phyloP scores from a whole-genome alignment of 2,329 filamentous ascomycete genomes.

The Curvularia sp. region DNA sequence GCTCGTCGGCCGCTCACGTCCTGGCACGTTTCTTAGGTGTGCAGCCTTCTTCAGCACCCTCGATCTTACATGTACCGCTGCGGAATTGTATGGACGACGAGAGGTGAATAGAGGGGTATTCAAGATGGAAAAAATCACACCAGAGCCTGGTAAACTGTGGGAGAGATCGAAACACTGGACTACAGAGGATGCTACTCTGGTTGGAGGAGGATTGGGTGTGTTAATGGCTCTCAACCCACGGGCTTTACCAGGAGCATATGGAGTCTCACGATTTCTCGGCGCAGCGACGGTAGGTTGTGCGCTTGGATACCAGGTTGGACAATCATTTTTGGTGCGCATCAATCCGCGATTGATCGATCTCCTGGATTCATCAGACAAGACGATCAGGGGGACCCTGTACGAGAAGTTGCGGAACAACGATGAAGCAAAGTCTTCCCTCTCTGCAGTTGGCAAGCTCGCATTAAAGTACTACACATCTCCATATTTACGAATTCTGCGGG shows the following conservation, averaged over 20 bases:
- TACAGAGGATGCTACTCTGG: slow-evolving; percentile 23
- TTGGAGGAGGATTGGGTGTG: slow-evolving; percentile 24
- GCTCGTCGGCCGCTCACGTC: slow-evolving; percentile 24
- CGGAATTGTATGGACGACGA: slow-evolving; percentile 20
- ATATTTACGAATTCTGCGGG: slow-evolving; percentile 1
- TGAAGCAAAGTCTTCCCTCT: slow-evolving; percentile 22
- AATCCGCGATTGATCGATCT: slow-evolving; percentile 9
- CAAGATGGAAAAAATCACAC: slow-evolving; percentile 26
- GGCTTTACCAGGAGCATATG: slow-evolving; percentile 25
- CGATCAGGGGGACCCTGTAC: slow-evolving; percentile 11
- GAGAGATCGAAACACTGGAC: slow-evolving; percentile 30
- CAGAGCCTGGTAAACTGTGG: slow-evolving; percentile 29
- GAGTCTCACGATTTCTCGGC: slow-evolving; percentile 28
- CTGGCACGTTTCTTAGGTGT: slow-evolving; percentile 26
- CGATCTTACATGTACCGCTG: slow-evolving; percentile 17
- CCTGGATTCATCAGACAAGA: slow-evolving; percentile 6
- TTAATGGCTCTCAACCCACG: slow-evolving; percentile 25
- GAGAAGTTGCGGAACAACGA: slow-evolving; percentile 16
- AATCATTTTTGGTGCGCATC: slow-evolving; percentile 4
- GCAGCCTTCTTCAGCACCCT: slow-evolving; percentile 19
- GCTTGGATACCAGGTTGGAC: slow-evolving; percentile 16
- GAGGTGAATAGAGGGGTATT: slow-evolving; percentile 31
- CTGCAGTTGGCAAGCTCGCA: slow-evolving; percentile 17
- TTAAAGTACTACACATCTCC: slow-evolving; percentile 18
- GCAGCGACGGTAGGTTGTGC: slow-evolving; percentile 24